Base-by-base conservation (phyloP, 2,329 filamentous ascomycete genomes). In the Torrubiellomyces zombiae region DNA sequence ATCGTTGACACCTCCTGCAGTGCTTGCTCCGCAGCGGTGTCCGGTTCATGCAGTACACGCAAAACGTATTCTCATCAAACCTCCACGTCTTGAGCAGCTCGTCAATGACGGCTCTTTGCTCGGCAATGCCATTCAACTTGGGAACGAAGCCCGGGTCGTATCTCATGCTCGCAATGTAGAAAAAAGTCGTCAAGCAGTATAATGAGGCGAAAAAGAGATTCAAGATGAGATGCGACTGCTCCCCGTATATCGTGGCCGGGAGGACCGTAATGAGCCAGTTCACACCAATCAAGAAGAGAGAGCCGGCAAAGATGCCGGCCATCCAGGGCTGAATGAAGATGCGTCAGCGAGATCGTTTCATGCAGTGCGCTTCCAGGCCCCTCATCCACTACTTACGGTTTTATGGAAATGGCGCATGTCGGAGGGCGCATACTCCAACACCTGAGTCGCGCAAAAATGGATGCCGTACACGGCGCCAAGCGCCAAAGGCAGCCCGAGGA, bases 11-110 rank as follows among this genome's bases (percentile, higher is more conserved):
- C 32, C 80, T 67, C 44, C 76, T 77, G 56, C 89, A 98, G 53
- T 98, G 89, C 58, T 95, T 98, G 56, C 85, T 93, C 36, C 89
- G 70, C 32, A 98, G 55, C 4, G 89, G 89, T 37, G 79, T 86
- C 27, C 86, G 70, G 38, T 92, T 80, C 85, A 95, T 92, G 56
- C 89, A 98, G 23, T 71, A 71, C 15, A 91, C 75, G 49, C 89
- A 98, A 43, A 95, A 98, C 47, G 93, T 86, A 32, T 75, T 62
- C 45, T 94, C 86, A 44, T 98, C 85, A 47, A 86, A 98, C 42
- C 82, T 89, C 72, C 82, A 89, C 36, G 73, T 48, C 29, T 70
- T 66, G 33, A 98, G 66, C 6, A 98, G 64, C 37, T 93, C 80
- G 35, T 91, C 78, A 38, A 98, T 92, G 29, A 78, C 74, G 20